These are phyloP conservation scores for Leccinum truebloodii DNA, from an alignment of 768 basidiomycete species.

Conservation along the genomic window DNA sequence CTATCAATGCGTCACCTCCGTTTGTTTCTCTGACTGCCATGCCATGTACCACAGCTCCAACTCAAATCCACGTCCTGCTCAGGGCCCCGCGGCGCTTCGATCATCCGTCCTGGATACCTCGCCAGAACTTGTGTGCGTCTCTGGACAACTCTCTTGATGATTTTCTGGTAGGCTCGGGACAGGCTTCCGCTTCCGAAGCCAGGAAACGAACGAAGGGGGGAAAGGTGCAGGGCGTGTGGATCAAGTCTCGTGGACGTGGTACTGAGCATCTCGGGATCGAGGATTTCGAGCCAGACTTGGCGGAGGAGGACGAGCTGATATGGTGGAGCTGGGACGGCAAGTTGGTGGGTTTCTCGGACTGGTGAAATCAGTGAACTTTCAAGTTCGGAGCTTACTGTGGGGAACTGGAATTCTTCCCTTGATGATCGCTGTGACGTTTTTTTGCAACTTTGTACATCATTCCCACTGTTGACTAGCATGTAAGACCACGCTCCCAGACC, in stretches of 20 bases:
- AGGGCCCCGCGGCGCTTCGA: conserved; percentile 48
- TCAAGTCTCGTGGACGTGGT: conserved; percentile 27
- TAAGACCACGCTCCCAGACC: no score
- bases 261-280: neutral
- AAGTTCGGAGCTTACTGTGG: neutral
- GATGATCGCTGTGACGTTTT: neutral
- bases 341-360: conserved; percentile 48
- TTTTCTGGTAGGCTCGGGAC: conserved; percentile 35
- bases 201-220: conserved; percentile 30
- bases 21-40: conserved; percentile 2
- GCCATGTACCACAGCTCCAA: conserved; percentile 37
- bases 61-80: conserved; percentile 48
- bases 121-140: conserved; percentile 41
- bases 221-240: conserved; percentile 44
- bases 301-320: conserved; percentile 48
- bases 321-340: conserved; percentile 57
- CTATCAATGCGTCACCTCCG: neutral
- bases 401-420: neutral
- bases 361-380: conserved; percentile 30
- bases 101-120: conserved; percentile 49
- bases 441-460: neutral
- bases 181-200: neutral
- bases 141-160: conserved; percentile 38
- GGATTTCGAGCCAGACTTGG: conserved; percentile 17
- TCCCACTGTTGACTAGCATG: neutral